Evolutionary conservation across 2,329 filamentous ascomycete genomes (phyloP), one percentile per base, ranked within the genome.

Genomic region (Botryotinia convoluta): DNA sequence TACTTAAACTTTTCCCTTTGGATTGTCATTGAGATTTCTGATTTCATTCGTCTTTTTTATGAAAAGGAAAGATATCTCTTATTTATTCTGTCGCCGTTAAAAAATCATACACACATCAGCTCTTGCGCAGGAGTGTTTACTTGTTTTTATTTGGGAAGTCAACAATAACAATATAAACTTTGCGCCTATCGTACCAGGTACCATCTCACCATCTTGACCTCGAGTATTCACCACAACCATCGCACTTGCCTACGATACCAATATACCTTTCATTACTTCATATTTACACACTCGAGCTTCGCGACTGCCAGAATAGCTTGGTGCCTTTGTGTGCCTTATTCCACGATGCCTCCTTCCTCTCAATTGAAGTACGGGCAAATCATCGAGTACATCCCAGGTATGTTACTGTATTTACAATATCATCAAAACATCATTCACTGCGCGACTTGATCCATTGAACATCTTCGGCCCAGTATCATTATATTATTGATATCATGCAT

Each of bases 341-440:
- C 42, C 74, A 81, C 73, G 69, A 89, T 83, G 78, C 84, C 84
- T 82, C 83, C 82, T 79, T 83, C 81, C 78, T 83, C 82, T 79
- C 83, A 81, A 78, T 83, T 85, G 61, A 87, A 83, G 68, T 89
- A 93, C 85, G 94, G 93, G 76, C 93, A 97, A 85, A 90, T 97
- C 79, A 95, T 98, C 81, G 95, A 98, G 86, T 98, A 97, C 84
- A 97, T 98, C 80, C 93, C 94, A 86, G 93, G 94, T 97, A 87
- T 80, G 89, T 73, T 62, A 48, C 48, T 48, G 16, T 39, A 29
- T 57, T 22, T 48, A 39, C 48, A 37, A 48, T 60, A 60, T 61
- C n/a, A 60, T 74, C 63, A 48, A 65, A 71, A 73, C 62, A 64
- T 73, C 26, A 67, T 59, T 71, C 73, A 57, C 67, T 1, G 39